phyloP scores from a whole-genome alignment of 208 protist species.

The Angomonas ambiguus region DNA sequence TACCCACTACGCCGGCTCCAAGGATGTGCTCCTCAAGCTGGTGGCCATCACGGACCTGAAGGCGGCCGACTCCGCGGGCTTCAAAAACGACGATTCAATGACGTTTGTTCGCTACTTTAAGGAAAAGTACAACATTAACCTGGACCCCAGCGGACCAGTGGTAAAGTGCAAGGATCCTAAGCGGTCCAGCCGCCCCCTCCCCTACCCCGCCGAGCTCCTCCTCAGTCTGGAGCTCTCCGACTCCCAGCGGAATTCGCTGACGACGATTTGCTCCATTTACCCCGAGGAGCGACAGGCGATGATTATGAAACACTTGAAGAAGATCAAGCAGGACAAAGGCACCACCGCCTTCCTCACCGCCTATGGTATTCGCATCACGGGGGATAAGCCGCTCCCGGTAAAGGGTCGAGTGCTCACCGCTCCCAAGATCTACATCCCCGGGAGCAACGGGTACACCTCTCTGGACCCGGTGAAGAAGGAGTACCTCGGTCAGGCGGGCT shows the following conservation, averaged over 20 bases:
- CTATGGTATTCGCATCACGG: constrained; percentile 36
- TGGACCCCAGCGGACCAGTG: constrained; percentile 21
- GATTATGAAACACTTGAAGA: constrained; percentile 16
- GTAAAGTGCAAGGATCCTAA: constrained; percentile 21
- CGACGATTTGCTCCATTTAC: constrained; percentile 51
- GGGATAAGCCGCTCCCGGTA: constrained; percentile 15
- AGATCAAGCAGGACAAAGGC: constrained; percentile 13
- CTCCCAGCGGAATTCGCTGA: constrained; percentile 28
- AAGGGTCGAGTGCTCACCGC: constrained; percentile 30
- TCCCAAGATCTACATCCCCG: constrained; percentile 37
- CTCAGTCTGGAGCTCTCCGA: constrained; percentile 25
- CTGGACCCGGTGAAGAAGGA: constrained; percentile 21
- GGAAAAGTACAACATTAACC: constrained; percentile 20
- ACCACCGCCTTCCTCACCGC: constrained; percentile 24
- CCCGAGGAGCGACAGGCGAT: constrained; percentile 28
- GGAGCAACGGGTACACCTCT: constrained; percentile 13
- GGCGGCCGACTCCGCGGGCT: constrained; percentile 13
- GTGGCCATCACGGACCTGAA: constrained; percentile 13
- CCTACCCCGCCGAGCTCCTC: constrained; percentile 45
- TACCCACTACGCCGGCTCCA: constrained; percentile 12
- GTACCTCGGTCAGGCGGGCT: constrained; percentile 39
- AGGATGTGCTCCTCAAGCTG: constrained; percentile 31
- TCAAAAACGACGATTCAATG: constrained; percentile 15
- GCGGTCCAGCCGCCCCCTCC: constrained; percentile 10
- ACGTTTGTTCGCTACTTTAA: constrained; percentile 46